Base-by-base conservation (phyloP, 163 green algal species). In the Chlorella variabilis region DNA sequence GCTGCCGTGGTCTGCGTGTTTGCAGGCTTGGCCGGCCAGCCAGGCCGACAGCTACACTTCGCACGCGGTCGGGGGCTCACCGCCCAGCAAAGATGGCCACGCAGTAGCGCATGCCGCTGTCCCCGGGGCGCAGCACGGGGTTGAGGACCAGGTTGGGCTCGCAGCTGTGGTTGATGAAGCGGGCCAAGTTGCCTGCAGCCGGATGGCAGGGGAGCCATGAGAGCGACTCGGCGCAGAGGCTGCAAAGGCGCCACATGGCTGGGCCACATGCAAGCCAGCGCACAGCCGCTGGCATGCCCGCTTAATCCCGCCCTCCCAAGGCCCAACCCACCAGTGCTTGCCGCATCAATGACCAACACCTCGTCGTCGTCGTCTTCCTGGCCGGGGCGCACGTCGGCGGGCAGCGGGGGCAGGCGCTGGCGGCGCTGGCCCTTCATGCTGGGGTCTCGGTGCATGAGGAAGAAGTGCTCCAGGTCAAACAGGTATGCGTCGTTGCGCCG, bases 91-190 rank as follows among this genome's bases (percentile, higher is more conserved):
- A 87, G 4, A 92, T 41, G 20, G 39, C 78, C 1, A 92, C 80
- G 23, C 80, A 45, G 70, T 92, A 92, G 20, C 73, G 45, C 20
- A 92, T 54, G 8, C 71, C 87, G 71, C 77, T 90, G 71, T 82
- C 80, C 34, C 82, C 81, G 3, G 61, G 36, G n/a, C 59, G 70
- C 41, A 88, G 69, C 69, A 89, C 82, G 5, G 85, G 75, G 78
- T 94, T 87, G 23, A 91, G 76, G 9, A 89, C 77, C 73, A 92
- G 62, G 77, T 93, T 93, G 78, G 85, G 88, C 13, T 81, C 39
- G 75, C 89, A 93, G 61, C 54, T 85, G 82, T 94, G 90, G 83
- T 93, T 93, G 78, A 93, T 89, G 81, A 93, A 94, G 41, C 90
- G 86, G 0, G 78, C 87, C 36, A 93, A 62, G 84, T 88, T 90